A percentile compares a stretch with the other conserved stretches of the same genome.
phyloP scores from a whole-genome alignment of 495 filamentous ascomycete genomes.

The Penicillium canescens region DNA sequence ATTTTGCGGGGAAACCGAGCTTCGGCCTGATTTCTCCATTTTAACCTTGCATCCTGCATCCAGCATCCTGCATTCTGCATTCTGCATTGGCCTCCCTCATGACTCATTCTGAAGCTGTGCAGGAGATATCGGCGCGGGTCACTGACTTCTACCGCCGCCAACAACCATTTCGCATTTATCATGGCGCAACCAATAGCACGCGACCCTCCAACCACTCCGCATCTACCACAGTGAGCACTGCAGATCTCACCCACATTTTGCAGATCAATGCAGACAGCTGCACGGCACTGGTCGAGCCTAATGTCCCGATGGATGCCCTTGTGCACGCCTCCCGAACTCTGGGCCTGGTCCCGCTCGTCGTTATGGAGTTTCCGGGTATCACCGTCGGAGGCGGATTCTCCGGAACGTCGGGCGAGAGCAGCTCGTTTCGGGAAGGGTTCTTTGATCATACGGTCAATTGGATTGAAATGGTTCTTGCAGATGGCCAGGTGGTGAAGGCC shows the following conservation, averaged over 20 bases:
- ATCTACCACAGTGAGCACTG: conserved; percentile 50
- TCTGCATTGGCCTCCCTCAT: neutral
- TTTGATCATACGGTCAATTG: conserved; percentile 53
- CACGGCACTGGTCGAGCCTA: conserved; percentile 54
- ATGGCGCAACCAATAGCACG: conserved; percentile 78
- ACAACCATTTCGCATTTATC: conserved; percentile 71
- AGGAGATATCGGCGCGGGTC: conserved; percentile 33
- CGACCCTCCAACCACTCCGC: conserved; percentile 52
- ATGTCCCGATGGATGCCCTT: conserved; percentile 53
- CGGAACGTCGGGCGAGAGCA: conserved; percentile 56
- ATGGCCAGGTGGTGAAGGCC: conserved; percentile 48
- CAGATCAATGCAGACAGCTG: conserved; percentile 40
- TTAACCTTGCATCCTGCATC: conserved; percentile 11
- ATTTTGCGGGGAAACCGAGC: too few species aligned
- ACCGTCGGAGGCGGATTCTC: conserved; percentile 58
- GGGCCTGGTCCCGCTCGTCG: conserved; percentile 51
- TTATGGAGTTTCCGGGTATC: conserved; percentile 61
- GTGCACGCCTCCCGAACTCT: conserved; percentile 41
- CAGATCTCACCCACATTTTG: conserved; percentile 53
- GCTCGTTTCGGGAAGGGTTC: conserved; percentile 56
- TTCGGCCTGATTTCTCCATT: neutral
- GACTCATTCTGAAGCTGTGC: conserved; percentile 9
- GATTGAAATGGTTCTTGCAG: conserved; percentile 55
- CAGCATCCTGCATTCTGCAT: neutral
- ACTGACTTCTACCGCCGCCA: conserved; percentile 55